Evolutionary conservation across 1,139 yeast genomes (phyloP), one percentile per base, ranked within the genome.

Genomic region (Zygosaccharomyces pseudobailii): DNA sequence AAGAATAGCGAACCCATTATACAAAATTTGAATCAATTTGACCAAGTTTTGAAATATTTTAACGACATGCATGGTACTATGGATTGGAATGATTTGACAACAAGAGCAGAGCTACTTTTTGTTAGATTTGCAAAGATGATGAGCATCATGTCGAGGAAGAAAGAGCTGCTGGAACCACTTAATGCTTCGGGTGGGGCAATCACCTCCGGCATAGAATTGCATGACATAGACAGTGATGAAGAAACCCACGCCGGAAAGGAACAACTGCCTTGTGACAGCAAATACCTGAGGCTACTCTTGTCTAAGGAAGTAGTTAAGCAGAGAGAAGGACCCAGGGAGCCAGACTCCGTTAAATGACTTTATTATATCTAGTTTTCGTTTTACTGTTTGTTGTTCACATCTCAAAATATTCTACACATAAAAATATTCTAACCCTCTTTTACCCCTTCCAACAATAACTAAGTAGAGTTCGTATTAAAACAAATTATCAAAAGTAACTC

Each of bases 1-100:
- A 89, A 87, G 59, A 84, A 90, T 65, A 88, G 89, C 59, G 78
- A 84, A 42, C 81, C 87, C 28, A 87, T 92, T 39, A 79, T 83
- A 55, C 79, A 82, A 44, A 86, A 88, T 60, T 72, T 90, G 51
- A 71, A 71, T 31, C 80, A 83, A 52, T 90, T 92, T 68, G 98
- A 92, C 62, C 96, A 90, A 63, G 92, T 92, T 19, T 74, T 92
- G 58, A 88, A 87, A 70, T 94, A 87, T 65, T 86, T 92, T 80
- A 92, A 92, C 67, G 97, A 92, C 57, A 74, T 94, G 52, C 80
- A 88, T 43, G 84, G 84, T 75, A 77, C 80, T 4, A 72, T 89
- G 70, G 81, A 87, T 51, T 69, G 89, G 58, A 79, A 84, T 42
- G 92, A 86, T 54, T 70, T 88, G 41, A 74, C 90, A 47, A 81